phyloP scores from a whole-genome alignment of 495 filamentous ascomycete genomes.

The Penicillium macrosclerotiorum region DNA sequence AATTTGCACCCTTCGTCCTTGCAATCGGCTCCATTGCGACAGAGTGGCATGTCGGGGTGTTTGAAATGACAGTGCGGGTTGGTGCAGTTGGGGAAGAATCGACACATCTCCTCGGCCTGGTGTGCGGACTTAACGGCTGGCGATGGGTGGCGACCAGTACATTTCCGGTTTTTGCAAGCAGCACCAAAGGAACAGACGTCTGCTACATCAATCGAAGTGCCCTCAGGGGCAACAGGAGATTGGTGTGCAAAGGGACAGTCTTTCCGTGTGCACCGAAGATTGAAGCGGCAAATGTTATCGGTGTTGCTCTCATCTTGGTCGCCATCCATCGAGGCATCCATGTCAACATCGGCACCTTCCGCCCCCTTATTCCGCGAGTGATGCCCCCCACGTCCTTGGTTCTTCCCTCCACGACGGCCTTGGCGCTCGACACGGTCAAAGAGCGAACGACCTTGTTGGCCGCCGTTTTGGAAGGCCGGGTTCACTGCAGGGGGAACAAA shows the following conservation, averaged over 20 bases:
- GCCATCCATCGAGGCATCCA: constrained; percentile 35
- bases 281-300: constrained; percentile 71
- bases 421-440: constrained; percentile 72
- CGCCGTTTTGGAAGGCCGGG: constrained; percentile 51
- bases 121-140: constrained; percentile 75
- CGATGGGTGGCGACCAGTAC: constrained; percentile 86
- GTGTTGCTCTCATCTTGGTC: constrained; percentile 54
- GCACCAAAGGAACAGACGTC: constrained; percentile 83
- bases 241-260: constrained; percentile 94
- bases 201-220: constrained; percentile 70
- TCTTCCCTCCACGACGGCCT: constrained; percentile 29
- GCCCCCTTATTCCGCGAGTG: constrained; percentile 28
- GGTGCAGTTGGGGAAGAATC: constrained; percentile 91
- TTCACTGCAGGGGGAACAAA: constrained; percentile 51
- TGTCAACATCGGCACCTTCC: constrained; percentile 36
- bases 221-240: constrained; percentile 85
- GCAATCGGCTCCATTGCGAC: constrained; percentile 92
- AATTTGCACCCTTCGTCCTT: constrained; percentile 82
- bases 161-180: constrained; percentile 94
- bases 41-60: constrained; percentile 77
- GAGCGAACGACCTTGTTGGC: constrained; percentile 61
- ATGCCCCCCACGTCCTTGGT: constrained; percentile 36
- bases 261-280: constrained; percentile 78
- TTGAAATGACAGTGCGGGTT: constrained; percentile 83
- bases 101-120: constrained; percentile 84